Percentiles rank a stretch among this genome's conserved stretches.
These are phyloP conservation scores for Globisporangium cylindrosporum DNA, from an alignment of 352 stramenopile genomes.

Conservation along the genomic window DNA sequence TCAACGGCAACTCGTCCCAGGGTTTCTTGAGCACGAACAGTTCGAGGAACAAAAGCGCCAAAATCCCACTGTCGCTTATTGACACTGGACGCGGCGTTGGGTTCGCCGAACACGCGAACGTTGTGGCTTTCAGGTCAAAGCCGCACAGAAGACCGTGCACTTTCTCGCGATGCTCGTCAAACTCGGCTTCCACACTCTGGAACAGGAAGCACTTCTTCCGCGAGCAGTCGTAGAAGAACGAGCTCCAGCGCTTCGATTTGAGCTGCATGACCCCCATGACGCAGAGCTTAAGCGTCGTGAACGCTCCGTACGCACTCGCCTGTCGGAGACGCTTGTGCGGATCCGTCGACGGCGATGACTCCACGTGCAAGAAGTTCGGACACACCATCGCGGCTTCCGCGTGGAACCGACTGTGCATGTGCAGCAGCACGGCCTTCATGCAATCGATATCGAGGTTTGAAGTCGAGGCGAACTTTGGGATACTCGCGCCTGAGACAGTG, in stretches of 20 bases:
- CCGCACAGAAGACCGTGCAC: neutral
- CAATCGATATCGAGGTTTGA: conserved; percentile 6
- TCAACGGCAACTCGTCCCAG: neutral
- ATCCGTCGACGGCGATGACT: neutral
- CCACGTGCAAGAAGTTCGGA: neutral
- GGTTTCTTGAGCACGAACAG: conserved; percentile 2
- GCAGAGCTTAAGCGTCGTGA: conserved; percentile 3
- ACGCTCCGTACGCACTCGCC: conserved; percentile 5
- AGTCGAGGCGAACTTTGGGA: neutral
- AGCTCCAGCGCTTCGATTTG: neutral
- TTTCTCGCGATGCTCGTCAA: conserved; percentile 3
- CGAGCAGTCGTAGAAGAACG: neutral
- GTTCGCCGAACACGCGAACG: conserved; percentile 1
- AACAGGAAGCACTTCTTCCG: conserved; percentile 8
- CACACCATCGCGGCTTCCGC: neutral
- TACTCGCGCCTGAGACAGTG: conserved; percentile 4
- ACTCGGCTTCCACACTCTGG: neutral
- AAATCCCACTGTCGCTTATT: conserved; percentile 3
- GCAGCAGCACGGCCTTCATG: conserved; percentile 6
- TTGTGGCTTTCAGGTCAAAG: neutral
- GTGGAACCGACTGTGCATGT: conserved; percentile 9
- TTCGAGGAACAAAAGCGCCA: conserved; percentile 12
- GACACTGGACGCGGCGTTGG: neutral
- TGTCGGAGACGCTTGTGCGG: neutral
- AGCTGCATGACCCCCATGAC: conserved; percentile 7